phyloP scores from a whole-genome alignment of 257 asterid genomes.

The Solanum chilense region DNA sequence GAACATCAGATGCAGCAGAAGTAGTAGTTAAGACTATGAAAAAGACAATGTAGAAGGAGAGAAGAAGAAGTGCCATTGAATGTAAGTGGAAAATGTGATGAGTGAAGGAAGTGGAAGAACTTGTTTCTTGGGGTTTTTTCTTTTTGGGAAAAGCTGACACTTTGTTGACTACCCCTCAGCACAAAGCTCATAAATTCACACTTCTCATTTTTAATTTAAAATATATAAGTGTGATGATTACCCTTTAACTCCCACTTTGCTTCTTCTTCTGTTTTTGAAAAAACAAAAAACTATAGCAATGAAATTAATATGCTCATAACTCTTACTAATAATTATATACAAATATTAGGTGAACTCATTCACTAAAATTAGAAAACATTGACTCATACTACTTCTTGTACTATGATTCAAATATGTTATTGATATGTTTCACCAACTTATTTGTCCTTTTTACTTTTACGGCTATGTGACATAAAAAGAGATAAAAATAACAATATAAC shows the following conservation, averaged over 20 bases:
- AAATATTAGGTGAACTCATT: not conserved
- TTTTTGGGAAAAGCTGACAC: constrained; percentile 59
- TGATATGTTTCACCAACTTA: not conserved
- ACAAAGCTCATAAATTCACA: not conserved
- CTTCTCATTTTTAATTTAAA: not conserved
- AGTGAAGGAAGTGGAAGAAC: not conserved
- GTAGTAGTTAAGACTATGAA: constrained; percentile 9
- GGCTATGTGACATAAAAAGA: not conserved
- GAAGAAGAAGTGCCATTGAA: constrained; percentile 49
- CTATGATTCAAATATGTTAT: not conserved
- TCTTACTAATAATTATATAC: not conserved
- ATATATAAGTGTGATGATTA: not conserved
- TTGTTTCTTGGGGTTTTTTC: constrained; percentile 19
- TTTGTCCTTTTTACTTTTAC: not conserved
- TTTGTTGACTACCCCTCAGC: constrained; percentile 19
- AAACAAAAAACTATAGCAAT: not conserved
- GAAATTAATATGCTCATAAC: not conserved
- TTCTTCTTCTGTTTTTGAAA: not conserved
- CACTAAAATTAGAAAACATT: not conserved
- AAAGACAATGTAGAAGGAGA: constrained; percentile 14
- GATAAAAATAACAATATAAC: not conserved
- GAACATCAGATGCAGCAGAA: constrained; percentile 51
- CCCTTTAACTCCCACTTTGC: not conserved
- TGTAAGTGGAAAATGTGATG: not conserved
- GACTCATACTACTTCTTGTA: not conserved